A percentile compares a stretch with the other conserved stretches of the same genome.
These are phyloP conservation scores for Escovopsis sp. DNA, from an alignment of 2,329 filamentous ascomycete species.

Conservation along the genomic window DNA sequence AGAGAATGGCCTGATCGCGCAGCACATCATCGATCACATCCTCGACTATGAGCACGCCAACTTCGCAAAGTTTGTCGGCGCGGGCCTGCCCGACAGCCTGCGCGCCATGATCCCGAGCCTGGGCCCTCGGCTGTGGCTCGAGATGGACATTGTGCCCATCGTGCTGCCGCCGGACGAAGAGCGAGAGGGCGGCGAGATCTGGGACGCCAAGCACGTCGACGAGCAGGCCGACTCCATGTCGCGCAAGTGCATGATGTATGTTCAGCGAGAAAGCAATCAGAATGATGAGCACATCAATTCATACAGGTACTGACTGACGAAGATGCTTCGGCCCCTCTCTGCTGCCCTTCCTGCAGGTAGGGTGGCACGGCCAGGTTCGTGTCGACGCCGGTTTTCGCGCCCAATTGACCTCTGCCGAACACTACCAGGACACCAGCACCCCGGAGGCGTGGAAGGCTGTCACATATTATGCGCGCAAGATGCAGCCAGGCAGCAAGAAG, in stretches of 20 bases:
- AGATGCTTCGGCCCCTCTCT: slow-evolving; percentile 61
- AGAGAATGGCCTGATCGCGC: slow-evolving; percentile 34
- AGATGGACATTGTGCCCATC: slow-evolving; percentile 62
- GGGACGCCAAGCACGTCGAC: slow-evolving; percentile 48
- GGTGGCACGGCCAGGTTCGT: slow-evolving; percentile 52
- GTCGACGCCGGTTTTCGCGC: slow-evolving; percentile 54
- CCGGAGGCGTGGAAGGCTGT: slow-evolving; percentile 50
- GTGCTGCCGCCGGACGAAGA: slow-evolving; percentile 38
- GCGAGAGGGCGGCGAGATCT: slow-evolving; percentile 27
- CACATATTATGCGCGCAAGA: slow-evolving; percentile 44
- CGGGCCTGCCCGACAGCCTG: slow-evolving; percentile 49
- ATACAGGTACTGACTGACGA: neutral
- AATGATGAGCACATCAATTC: neutral
- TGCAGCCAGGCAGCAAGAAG: slow-evolving; percentile 40
- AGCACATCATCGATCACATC: slow-evolving; percentile 44
- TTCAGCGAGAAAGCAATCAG: slow-evolving; percentile 5
- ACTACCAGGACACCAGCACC: slow-evolving; percentile 47
- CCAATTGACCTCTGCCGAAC: slow-evolving; percentile 38
- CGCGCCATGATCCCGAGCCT: slow-evolving; percentile 47
- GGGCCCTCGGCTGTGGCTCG: slow-evolving; percentile 58
- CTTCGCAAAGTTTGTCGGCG: slow-evolving; percentile 59
- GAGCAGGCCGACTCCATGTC: slow-evolving; percentile 74
- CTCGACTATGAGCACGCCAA: slow-evolving; percentile 48
- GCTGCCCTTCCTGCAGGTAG: slow-evolving; percentile 53
- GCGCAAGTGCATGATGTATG: slow-evolving; percentile 60